These are phyloP conservation scores for Aspergillus quadrilineatus DNA, from an alignment of 2,329 filamentous ascomycete genomes.

Conservation along the genomic window DNA sequence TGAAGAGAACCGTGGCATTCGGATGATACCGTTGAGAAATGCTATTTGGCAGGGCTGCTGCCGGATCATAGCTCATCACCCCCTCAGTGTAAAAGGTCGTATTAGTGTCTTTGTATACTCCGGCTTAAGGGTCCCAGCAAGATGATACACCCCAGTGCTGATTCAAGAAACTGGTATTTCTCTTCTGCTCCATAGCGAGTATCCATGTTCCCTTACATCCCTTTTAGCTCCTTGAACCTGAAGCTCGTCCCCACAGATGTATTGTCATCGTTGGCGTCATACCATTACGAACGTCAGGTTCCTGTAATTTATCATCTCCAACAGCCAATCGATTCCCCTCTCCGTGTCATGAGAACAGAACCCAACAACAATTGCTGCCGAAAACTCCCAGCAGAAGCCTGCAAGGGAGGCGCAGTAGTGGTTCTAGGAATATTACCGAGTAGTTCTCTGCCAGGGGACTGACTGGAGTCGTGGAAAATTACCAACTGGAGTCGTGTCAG, in stretches of 20 bases:
- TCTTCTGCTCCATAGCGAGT: neutral
- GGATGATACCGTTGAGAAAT: constrained; percentile 12
- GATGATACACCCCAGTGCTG: neutral
- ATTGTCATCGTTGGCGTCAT: constrained; percentile 11
- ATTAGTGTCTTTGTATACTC: neutral
- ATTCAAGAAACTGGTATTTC: neutral
- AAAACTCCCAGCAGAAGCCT: neutral
- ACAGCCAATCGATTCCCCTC: constrained; percentile 12
- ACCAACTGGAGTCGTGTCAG: constrained; percentile 14
- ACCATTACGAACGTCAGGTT: constrained; percentile 8
- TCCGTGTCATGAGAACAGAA: constrained; percentile 10
- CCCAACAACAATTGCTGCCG: constrained; percentile 3
- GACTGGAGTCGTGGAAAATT: constrained; percentile 2
- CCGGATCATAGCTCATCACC: constrained; percentile 6
- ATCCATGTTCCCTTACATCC: neutral
- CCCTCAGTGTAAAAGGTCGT: constrained; percentile 19
- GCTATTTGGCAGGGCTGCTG: constrained; percentile 14
- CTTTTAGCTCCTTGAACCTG: neutral
- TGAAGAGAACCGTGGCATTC: constrained; percentile 13
- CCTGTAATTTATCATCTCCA: neutral
- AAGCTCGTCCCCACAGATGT: constrained; percentile 2
- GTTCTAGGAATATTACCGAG: constrained; percentile 6
- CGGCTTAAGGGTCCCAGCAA: too few relatives aligned
- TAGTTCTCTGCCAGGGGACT: neutral
- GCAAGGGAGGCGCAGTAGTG: constrained; percentile 1